Base-by-base conservation (phyloP, 257 asterid species). In the Solanum medicagineum region DNA sequence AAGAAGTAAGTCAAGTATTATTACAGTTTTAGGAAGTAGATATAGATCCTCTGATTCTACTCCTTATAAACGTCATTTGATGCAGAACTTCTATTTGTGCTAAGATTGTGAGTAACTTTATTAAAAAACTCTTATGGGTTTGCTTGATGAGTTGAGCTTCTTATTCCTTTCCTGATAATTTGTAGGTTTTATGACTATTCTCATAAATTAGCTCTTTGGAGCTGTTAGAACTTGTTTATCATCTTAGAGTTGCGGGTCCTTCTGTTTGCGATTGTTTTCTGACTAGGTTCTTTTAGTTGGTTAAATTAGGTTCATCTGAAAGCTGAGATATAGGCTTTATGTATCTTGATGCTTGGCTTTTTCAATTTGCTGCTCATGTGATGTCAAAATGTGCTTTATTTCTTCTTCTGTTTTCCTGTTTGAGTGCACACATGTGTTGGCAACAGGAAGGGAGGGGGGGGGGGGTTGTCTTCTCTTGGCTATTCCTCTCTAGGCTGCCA, bases 1-100 rank as follows among this genome's bases (percentile, higher is more conserved):
- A 91, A 86, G 89, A 94, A 92, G 97, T 94, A 94, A 94, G 97
- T 93, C 69, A 83, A 79, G 81, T 87, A 90, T 88, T 87, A 77
- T 83, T 85, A 85, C 69, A 89, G 89, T 87, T 81, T 85, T 85
- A 86, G 88, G 91, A 90, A 87, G 89, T 89, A 88, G 85, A 81
- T 87, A 85, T 86, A 74, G 82, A 81, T 83, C 87, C 89, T 85
- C 88, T 73, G 80, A 85, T 88, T 84, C 86, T 53, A 57, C 83
- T 83, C 84, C 51, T 80, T 71, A 74, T 53, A 89, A 88, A 89
- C 90, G 56, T 77, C 80, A 88, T 79, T 80, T 88, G 92, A 85
- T 88, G 88, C 87, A 74, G 85, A 55, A 81, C 86, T 87, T 89
- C 80, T 88, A 84, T 87, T 87, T 87, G 87, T 90, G 90, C 83